Evolutionary conservation across 805 yeast genomes (phyloP), one percentile per base, ranked within the genome.

Genomic region (Maudiozyma serrabonitensis): DNA sequence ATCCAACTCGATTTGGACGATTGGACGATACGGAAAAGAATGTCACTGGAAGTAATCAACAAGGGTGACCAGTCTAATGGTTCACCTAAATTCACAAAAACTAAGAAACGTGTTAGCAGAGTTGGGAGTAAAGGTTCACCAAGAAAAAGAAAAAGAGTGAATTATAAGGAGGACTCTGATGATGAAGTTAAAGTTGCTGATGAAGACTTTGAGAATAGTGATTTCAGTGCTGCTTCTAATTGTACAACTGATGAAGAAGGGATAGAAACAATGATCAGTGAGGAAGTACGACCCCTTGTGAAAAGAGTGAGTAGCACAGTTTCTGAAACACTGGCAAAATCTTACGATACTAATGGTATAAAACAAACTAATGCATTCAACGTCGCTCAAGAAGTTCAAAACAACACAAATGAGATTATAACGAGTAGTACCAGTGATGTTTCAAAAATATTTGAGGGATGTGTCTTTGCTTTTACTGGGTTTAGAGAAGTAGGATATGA

Each of bases 381-480:
- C 15, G 9, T 3, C 15, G 38, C 38, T 11, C 32, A 28, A 28
- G 6, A 28, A 28, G 12, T 28, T 9, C 9, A 28, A 28, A 11
- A 11, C 6, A 28, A 28, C 8, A 3, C 32, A 28, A 28, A 28
- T 28, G 12, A 2, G 3, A 28, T 28, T 2, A 28, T 28, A 11
- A 28, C 9, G 32, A 28, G 18, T 35, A 35, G 18, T n/a, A 35
- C 18, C 15, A 35, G 15, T 9, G 38, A 6, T 8, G 38, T 35
- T n/a, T n/a, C 38, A 13, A 35, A 35, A 6, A 35, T 69, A 1
- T 72, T 73, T 49, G 50, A 55, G 7, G 59, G 61, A 1, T 74
- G 77, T 45, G 18, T 72, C 0, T 74, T 74, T 51, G 67, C 69
- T 9, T 52, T 73, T 15, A 71, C 76, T 2, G 69, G 69, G 5